A percentile compares a stretch with the other conserved stretches of the same genome.
Conservation (phyloP, 192 early-diverging fungal species). For the Entomortierella parvispora region DNA sequence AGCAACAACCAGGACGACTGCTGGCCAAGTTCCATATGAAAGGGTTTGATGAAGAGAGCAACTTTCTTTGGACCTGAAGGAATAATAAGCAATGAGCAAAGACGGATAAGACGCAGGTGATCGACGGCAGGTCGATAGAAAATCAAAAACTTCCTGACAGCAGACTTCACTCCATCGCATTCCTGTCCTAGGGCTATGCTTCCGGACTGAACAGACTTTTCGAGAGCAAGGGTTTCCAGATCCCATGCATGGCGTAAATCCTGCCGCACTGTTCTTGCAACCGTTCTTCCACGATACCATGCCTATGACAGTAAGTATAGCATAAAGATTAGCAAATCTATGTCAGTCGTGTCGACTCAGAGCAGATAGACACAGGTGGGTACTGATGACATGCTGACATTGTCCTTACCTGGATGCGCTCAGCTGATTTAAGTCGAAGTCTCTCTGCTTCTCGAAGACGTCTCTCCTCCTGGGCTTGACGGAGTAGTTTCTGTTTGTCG, state of each 20-base stretch:
- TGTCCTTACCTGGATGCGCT: constrained; percentile 75
- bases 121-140: constrained; percentile 53
- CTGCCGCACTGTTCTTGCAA: constrained; percentile 33
- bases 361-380: too few species aligned
- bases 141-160: constrained; percentile 46
- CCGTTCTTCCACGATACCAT: constrained; percentile 66
- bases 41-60: constrained; percentile 10
- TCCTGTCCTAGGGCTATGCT: constrained; percentile 6
- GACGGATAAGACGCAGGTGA: constrained; percentile 21
- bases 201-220: not conserved
- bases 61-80: not conserved
- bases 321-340: not conserved
- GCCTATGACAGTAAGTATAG: constrained; percentile 46
- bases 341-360: too few species aligned
- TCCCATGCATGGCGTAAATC: constrained; percentile 55
- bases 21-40: not conserved
- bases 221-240: constrained; percentile 1
- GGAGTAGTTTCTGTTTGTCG: constrained; percentile 75
- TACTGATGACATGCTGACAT: too few species aligned
- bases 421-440: constrained; percentile 60
- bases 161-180: constrained; percentile 1
- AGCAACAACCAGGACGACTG: constrained; percentile 1
- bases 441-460: constrained; percentile 77
- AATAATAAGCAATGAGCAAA: constrained; percentile 35
- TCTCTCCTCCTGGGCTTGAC: constrained; percentile 78